Conservation (phyloP, 2,329 filamentous ascomycete species). For the Zymoseptoria crescenta region DNA sequence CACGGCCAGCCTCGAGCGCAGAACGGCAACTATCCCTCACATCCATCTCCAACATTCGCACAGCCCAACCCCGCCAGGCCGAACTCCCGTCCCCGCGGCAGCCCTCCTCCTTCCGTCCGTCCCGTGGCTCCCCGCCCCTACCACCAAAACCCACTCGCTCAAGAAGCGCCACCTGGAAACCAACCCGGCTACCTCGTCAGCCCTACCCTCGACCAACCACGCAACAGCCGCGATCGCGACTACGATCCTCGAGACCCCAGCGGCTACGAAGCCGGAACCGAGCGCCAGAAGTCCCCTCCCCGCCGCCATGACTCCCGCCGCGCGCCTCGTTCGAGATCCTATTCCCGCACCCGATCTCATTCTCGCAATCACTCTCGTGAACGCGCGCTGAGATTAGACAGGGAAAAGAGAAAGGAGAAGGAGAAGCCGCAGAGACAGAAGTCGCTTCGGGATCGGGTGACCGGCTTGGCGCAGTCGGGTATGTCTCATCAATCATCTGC, state of each 20-base stretch:
- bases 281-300: background rate
- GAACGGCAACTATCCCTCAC: slow-evolving; percentile 9
- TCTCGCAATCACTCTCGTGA: slow-evolving; percentile 3
- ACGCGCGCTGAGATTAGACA: background rate
- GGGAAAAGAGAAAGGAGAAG: background rate
- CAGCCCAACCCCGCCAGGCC: slow-evolving; percentile 21
- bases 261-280: slow-evolving; percentile 1
- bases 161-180: slow-evolving; percentile 15
- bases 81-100: slow-evolving; percentile 2
- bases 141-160: slow-evolving; percentile 24
- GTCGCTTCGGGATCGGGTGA: background rate
- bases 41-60: slow-evolving; percentile 15
- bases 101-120: background rate
- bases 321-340: background rate
- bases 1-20: slow-evolving; percentile 1
- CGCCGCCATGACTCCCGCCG: background rate
- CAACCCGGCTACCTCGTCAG: slow-evolving; percentile 16
- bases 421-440: background rate
- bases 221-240: background rate
- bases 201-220: slow-evolving; percentile 1
- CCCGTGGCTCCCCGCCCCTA: slow-evolving; percentile 9
- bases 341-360: slow-evolving; percentile 4
- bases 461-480: background rate
- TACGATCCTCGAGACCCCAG: background rate
- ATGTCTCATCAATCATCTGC: background rate